These are phyloP conservation scores for Candida endomychidarum DNA, from an alignment of 805 yeast species.

Conservation along the genomic window DNA sequence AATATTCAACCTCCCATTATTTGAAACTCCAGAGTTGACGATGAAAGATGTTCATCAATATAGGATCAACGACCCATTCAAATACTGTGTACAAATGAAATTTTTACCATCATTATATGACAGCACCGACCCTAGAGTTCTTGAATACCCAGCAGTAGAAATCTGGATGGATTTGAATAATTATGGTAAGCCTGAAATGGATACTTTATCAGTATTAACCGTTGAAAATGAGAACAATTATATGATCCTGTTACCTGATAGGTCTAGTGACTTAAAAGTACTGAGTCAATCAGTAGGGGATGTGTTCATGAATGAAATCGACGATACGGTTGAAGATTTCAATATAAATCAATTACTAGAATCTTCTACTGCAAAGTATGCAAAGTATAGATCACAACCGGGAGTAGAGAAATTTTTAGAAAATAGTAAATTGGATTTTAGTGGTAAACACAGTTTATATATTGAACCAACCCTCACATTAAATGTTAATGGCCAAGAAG, in stretches of 20 bases:
- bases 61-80: slow-evolving; percentile 27
- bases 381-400: slow-evolving; percentile 36
- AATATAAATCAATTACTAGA: slow-evolving; percentile 12
- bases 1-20: slow-evolving; percentile 30
- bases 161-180: slow-evolving; percentile 50
- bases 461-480: slow-evolving; percentile 43
- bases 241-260: slow-evolving; percentile 42
- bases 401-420: slow-evolving; percentile 43
- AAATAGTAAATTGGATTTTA: slow-evolving; percentile 38
- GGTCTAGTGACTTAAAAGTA: slow-evolving; percentile 45
- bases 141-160: slow-evolving; percentile 52
- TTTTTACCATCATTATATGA: slow-evolving; percentile 37
- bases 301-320: slow-evolving; percentile 19
- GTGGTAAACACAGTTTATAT: slow-evolving; percentile 32
- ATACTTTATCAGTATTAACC: slow-evolving; percentile 41
- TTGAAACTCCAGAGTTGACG: slow-evolving; percentile 14
- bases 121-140: slow-evolving; percentile 15
- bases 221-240: slow-evolving; percentile 46
- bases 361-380: slow-evolving; percentile 26
- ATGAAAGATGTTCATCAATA: slow-evolving; percentile 23
- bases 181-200: slow-evolving; percentile 34
- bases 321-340: slow-evolving; percentile 2
- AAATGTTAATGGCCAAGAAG: slow-evolving; percentile 34
- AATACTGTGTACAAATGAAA: slow-evolving; percentile 44
- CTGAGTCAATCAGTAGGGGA: slow-evolving; percentile 39